Conservation (phyloP, 345 rosid species). For the Passiflora organensis region DNA sequence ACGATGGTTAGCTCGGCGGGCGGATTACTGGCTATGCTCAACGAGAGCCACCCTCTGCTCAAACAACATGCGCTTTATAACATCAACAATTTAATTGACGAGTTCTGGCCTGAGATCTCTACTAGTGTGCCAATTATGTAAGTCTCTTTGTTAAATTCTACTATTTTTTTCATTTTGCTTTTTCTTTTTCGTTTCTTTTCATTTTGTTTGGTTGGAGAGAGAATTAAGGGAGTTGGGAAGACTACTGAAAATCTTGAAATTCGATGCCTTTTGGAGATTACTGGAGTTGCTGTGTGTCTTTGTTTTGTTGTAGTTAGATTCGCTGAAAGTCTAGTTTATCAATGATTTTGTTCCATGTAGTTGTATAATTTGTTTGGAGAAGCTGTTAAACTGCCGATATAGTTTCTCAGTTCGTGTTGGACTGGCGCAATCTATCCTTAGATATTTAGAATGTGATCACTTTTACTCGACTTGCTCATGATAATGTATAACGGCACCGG, state of each 20-base stretch:
- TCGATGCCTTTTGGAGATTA: neutral
- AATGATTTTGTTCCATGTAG: slow-evolving; percentile 6
- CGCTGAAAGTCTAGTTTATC: slow-evolving; percentile 3
- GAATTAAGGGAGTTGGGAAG: slow-evolving; percentile 8
- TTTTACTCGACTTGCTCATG: too few species aligned
- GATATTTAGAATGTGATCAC: too few species aligned
- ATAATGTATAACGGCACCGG: too few species aligned
- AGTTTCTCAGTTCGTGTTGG: slow-evolving; percentile 94
- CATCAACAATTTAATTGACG: slow-evolving; percentile 85
- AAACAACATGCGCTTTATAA: slow-evolving; percentile 85
- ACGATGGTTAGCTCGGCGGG: slow-evolving; percentile 91
- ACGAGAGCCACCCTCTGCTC: slow-evolving; percentile 72
- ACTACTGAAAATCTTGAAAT: neutral
- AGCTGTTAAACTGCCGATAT: slow-evolving; percentile 64
- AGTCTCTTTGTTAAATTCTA: slow-evolving; percentile 24
- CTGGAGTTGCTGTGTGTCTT: neutral
- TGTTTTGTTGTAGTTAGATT: slow-evolving; percentile 20
- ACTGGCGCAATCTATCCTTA: slow-evolving; percentile 31
- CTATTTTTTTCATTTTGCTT: slow-evolving; percentile 19
- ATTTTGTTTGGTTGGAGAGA: slow-evolving; percentile 4
- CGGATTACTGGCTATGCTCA: slow-evolving; percentile 92
- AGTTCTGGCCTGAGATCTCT: slow-evolving; percentile 98
- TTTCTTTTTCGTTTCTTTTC: neutral
- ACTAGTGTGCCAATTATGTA: slow-evolving; percentile 97
- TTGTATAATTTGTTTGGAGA: slow-evolving; percentile 27